Evolutionary conservation across 352 stramenopile species (phyloP), one percentile per base, ranked within the genome.

Genomic region (Phytophthora cactorum): DNA sequence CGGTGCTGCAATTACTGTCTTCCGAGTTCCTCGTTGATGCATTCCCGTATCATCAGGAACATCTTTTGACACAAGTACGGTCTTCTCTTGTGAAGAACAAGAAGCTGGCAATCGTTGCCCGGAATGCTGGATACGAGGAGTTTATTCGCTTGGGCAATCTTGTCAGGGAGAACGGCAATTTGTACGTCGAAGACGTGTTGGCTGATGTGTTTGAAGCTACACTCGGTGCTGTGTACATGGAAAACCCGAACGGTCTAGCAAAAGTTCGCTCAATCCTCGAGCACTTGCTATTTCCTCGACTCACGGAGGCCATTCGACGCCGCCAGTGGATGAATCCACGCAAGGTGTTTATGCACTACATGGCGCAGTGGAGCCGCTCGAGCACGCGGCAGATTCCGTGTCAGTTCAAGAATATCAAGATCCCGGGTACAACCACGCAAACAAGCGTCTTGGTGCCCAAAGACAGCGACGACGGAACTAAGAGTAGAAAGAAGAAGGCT

Each of bases 1-100:
- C 89, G 6, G 85, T 96, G 58, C 67, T 96, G 11, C 84, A 96
- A 59, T 52, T 95, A 15, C 68, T 96, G 15, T 91, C 86, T 25
- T 93, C 86, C 0, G 81, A 81, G 32, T 93, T 92, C 43, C 81
- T 96, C 9, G 81, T 94, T 12, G 82, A 94, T 50, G 78, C 81
- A 17, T 90, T 96, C 8, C 88, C 88, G 28, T 82, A 93, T 61
- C 88, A 95, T 41, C 85, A 96, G 38, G 86, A 94, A 44, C 77
- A 93, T 38, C 63, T 96, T 17, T 72, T 96, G 6, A 94, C 84
- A 0, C 85, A 92, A 63, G 85, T 87, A 25, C 81, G 87, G 12
- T 94, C 88, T 39, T 91, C 86, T 25, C 70, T 95, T 5, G 86
- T 95, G n/a, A 96, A 93, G 74, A 96, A 95, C 59, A 90, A 74